Conservation (phyloP, 2,329 filamentous ascomycete genomes). For the Fusarium sp. region DNA sequence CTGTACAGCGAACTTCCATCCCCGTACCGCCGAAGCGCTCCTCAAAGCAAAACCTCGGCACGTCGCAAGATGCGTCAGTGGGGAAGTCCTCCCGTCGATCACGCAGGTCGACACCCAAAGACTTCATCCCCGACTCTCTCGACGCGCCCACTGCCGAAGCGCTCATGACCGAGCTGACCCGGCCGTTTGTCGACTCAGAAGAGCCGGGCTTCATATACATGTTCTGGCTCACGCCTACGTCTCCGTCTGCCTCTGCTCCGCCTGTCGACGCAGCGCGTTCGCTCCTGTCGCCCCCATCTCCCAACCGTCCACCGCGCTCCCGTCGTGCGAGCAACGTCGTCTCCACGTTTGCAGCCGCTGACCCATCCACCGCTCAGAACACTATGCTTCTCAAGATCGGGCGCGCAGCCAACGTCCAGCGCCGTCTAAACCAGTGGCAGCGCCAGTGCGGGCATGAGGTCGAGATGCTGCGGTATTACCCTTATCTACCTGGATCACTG, state of each 20-base stretch:
- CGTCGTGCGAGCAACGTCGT: slow-evolving; percentile 66
- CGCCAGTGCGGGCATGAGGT: slow-evolving; percentile 91
- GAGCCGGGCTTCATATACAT: slow-evolving; percentile 97
- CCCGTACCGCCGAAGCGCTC: slow-evolving; percentile 31
- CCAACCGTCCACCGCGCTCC: slow-evolving; percentile 47
- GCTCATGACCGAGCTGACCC: slow-evolving; percentile 77
- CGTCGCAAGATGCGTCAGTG: slow-evolving; percentile 40
- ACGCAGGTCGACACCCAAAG: slow-evolving; percentile 46
- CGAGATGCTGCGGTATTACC: slow-evolving; percentile 90
- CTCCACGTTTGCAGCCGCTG: slow-evolving; percentile 56
- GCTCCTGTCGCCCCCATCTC: slow-evolving; percentile 62
- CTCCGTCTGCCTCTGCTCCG: slow-evolving; percentile 56
- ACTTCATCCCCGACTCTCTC: slow-evolving; percentile 73
- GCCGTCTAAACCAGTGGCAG: slow-evolving; percentile 91
- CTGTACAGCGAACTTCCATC: slow-evolving; percentile 52
- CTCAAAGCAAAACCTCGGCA: slow-evolving; percentile 29
- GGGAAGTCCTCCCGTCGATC: slow-evolving; percentile 45
- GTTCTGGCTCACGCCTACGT: slow-evolving; percentile 86
- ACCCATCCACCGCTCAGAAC: slow-evolving; percentile 32
- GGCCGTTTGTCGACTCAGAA: slow-evolving; percentile 72
- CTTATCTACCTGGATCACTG: slow-evolving; percentile 69
- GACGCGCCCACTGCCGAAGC: slow-evolving; percentile 73
- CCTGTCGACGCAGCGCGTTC: slow-evolving; percentile 68
- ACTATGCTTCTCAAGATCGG: slow-evolving; percentile 76
- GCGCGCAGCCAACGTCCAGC: slow-evolving; percentile 81